phyloP scores from a whole-genome alignment of 805 yeast species.

The Saturnispora sekii region DNA sequence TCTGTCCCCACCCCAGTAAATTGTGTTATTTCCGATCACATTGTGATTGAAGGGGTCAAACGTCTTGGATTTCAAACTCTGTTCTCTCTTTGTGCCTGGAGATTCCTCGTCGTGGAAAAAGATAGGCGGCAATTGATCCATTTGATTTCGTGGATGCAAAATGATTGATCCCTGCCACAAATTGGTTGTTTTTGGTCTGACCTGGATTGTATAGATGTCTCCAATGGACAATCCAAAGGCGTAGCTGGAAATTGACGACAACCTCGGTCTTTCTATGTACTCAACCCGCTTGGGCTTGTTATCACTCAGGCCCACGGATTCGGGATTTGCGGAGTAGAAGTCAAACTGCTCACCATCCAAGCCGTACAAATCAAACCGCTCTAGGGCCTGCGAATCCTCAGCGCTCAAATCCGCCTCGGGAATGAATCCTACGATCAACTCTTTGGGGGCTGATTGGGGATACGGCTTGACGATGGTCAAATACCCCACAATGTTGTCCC shows the following conservation, averaged over 20 bases:
- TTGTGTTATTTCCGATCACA: conserved; percentile 32
- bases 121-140: conserved; percentile 64
- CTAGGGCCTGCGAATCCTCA: conserved; percentile 23
- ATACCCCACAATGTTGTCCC: conserved; percentile 76
- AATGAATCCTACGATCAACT: conserved; percentile 55
- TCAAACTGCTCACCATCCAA: conserved; percentile 28
- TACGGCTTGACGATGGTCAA: conserved; percentile 52
- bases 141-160: conserved; percentile 52
- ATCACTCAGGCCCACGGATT: conserved; percentile 11
- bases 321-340: conserved; percentile 14
- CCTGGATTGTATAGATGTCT: conserved; percentile 67
- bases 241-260: conserved; percentile 46
- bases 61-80: conserved; percentile 45
- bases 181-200: conserved; percentile 73
- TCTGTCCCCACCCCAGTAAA: conserved; percentile 91
- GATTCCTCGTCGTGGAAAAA: conserved; percentile 90
- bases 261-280: conserved; percentile 42
- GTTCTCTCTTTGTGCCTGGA: conserved; percentile 59
- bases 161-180: conserved; percentile 90
- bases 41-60: conserved; percentile 67
- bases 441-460: conserved; percentile 38
- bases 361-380: conserved; percentile 31
- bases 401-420: conserved; percentile 40
- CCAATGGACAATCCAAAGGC: conserved; percentile 57
- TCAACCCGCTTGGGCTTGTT: conserved; percentile 21